phyloP scores from a whole-genome alignment of 2,329 filamentous ascomycete species.

The Pestalotiopsis sp. region DNA sequence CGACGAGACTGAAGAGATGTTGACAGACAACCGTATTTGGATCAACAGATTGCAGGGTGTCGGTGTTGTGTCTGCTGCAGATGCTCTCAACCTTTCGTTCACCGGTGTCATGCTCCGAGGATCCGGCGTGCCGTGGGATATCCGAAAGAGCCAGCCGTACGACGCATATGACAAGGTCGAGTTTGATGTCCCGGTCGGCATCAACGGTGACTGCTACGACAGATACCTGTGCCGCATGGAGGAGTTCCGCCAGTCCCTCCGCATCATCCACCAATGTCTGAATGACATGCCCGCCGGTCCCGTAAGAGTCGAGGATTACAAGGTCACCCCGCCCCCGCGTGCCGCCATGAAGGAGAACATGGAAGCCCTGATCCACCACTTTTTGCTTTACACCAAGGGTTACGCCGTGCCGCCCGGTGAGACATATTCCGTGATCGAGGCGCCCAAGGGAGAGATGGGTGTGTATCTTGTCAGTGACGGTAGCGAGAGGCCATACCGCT shows the following conservation, averaged over 20 bases:
- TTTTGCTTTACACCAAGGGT: slow-evolving; percentile 97
- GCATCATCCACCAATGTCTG: slow-evolving; percentile 97
- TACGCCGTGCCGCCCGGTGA: slow-evolving; percentile 96
- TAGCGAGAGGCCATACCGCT: slow-evolving; percentile 93
- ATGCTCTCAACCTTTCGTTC: slow-evolving; percentile 97
- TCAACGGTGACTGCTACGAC: slow-evolving; percentile 99
- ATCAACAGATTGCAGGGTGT: slow-evolving; percentile 88
- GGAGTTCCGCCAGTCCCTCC: slow-evolving; percentile 96
- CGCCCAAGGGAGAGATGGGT: slow-evolving; percentile 99
- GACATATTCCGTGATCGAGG: slow-evolving; percentile 97
- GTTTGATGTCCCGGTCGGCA: slow-evolving; percentile 94
- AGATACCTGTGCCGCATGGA: slow-evolving; percentile 99
- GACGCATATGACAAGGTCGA: slow-evolving; percentile 98
- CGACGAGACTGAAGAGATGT: slow-evolving; percentile 96
- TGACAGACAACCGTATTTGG: slow-evolving; percentile 99
- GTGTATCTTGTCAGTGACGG: slow-evolving; percentile 96
- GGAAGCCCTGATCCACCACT: slow-evolving; percentile 99
- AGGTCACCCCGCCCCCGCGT: slow-evolving; percentile 93
- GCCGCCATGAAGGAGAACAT: slow-evolving; percentile 99
- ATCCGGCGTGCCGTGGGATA: slow-evolving; percentile 92
- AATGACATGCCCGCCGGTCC: slow-evolving; percentile 98
- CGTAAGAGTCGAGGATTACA: slow-evolving; percentile 97
- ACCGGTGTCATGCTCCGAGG: slow-evolving; percentile 97
- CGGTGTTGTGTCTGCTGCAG: slow-evolving; percentile 85
- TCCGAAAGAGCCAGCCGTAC: slow-evolving; percentile 95